These are phyloP conservation scores for Aegilops bicornis DNA, from an alignment of 176 grass and related monocot genomes.

Conservation along the genomic window DNA sequence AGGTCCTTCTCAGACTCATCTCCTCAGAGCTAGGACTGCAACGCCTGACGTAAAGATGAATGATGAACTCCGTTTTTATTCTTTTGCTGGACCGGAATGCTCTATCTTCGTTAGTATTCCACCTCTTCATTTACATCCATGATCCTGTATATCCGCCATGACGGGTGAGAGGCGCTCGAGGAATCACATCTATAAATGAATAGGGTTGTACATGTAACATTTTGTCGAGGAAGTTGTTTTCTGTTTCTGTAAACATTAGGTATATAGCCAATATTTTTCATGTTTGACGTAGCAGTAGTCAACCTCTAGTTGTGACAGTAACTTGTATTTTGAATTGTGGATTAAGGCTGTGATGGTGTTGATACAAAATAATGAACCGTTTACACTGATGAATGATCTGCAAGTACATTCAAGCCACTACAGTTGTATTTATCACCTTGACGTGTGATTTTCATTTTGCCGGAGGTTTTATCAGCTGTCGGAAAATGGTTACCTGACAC, in stretches of 20 bases:
- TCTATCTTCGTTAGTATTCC: slow-evolving; percentile 23
- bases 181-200: slow-evolving; percentile 31
- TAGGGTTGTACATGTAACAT: slow-evolving; percentile 47
- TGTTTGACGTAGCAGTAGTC: slow-evolving; percentile 3
- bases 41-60: slow-evolving; percentile 53
- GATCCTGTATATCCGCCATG: slow-evolving; percentile 29
- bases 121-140: slow-evolving; percentile 17
- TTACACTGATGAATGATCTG: neutral
- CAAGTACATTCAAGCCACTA: slow-evolving; percentile 8
- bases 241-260: slow-evolving; percentile 28
- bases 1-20: slow-evolving; percentile 76
- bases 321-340: neutral
- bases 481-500: neutral
- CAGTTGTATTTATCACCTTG: neutral
- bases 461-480: neutral
- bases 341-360: neutral
- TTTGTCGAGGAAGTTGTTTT: slow-evolving; percentile 33
- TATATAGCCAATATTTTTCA: slow-evolving; percentile 18
- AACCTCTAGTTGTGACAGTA: neutral
- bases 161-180: neutral
- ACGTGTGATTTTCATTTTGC: neutral
- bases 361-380: neutral
- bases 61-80: slow-evolving; percentile 24
- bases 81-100: slow-evolving; percentile 27
- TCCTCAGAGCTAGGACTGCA: slow-evolving; percentile 69